Evolutionary conservation across 129 eudicot genomes (phyloP), one percentile per base, ranked within the genome.

Genomic region (Arctium lappa): DNA sequence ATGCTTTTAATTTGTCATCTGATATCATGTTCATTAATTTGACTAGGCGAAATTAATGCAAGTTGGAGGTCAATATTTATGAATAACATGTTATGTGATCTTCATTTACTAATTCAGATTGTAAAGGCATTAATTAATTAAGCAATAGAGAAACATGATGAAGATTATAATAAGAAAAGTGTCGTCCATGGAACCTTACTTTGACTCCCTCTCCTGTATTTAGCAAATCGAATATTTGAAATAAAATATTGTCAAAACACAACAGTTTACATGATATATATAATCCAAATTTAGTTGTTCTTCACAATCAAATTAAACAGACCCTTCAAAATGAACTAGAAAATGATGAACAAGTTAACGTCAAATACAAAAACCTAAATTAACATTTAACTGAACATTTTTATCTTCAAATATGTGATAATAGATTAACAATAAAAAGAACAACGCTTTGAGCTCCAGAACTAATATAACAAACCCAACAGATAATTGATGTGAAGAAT

Each of bases 371-470:
- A 74, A 60, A 62, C 16, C 27, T 29, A 56, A 37, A 81, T 68
- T 50, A 42, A 9, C 16, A 18, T 32, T 11, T 40, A 75, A 31
- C 53, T 13, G 75, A 73, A 9, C 73, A 63, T 42, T 81, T 62
- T 73, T 69, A 65, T 65, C 75, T 32, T 42, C 65, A 66, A 8
- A 33, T 77, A 69, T 42, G 18, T 82, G 8, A 63, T 9, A 42
- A 33, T 30, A 33, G 33, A 66, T 7, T 15, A 31, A 32, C 5
- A 32, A 66, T 36, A 18, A 1, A 15, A 4, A 48, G 27, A 33
- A 73, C n/a, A 81, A 37, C 30, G 66, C 63, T 30, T 73, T 73
- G 8, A 73, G 65, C 44, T 80, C 33, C 69, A 69, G 68, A 79
- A 44, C 12, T 68, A n/a, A 79, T 32, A 1, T 10, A 70, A 80